Base-by-base conservation (phyloP, 2,329 filamentous ascomycete genomes). In the Elsinoe perseae region DNA sequence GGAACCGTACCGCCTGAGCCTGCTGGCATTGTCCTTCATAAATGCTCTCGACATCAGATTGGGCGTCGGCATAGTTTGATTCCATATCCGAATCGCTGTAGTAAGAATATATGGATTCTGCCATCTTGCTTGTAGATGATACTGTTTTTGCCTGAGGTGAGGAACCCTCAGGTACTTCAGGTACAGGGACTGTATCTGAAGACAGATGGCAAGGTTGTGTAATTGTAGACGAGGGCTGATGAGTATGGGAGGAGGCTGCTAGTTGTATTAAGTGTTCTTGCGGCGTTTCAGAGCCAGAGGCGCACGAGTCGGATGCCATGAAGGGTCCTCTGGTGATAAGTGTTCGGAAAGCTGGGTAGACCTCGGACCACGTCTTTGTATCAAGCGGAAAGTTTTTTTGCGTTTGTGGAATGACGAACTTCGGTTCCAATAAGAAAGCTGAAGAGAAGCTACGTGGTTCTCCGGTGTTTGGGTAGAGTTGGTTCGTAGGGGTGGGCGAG, bases 251-350 rank as follows among this genome's bases (percentile, higher is more conserved):
- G 20, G 42, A 23, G 53, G 38, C 27, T 48, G 40, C 38, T 56
- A 56, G 53, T 46, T 56, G 53, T 56, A 56, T 44, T 56, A 56
- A 44, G 21, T 27, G 52, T 42, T 42, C 53, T 56, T 48, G 53
- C 28, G 40, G 28, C 53, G 53, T 56, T 56, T 56, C 53, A 56
- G 53, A 32, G 14, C 4, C 16, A 21, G 40, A 9, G 12, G 53
- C 14, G 20, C 36, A 42, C 53, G 40, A 56, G 40, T 44, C 53
- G 36, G 42, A 56, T 18, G 16, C 28, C 25, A 56, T 38, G 34
- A 36, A 38, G 48, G 48, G 48, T 36, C 48, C n/a, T 20, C 38
- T 36, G 16, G 30, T 32, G 48, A 52, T 52, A 52, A 36, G 32
- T 34, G 28, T 34, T 52, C 32, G 28, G 48, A 38, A 34, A 10